Base-by-base conservation (phyloP, 345 rosid genomes). In the Adansonia digitata region DNA sequence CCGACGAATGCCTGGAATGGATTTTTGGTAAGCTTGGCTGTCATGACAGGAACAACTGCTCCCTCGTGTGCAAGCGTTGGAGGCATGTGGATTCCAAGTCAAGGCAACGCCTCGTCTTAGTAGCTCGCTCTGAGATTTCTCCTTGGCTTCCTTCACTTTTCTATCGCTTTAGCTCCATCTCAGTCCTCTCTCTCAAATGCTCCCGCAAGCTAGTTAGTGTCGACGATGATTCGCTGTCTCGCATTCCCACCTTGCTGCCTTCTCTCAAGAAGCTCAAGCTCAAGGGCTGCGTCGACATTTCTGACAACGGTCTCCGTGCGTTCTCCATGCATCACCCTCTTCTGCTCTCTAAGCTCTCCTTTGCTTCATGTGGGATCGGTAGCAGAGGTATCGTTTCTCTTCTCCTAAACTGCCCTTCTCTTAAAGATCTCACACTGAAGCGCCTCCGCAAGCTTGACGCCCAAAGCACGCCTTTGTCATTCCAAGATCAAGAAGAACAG, bases 161-260 rank as follows among this genome's bases (percentile, higher is more conserved):
- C 35, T 61, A 75, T 73, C 85, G 89, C 40, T 86, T 86, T 72
- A 71, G 61, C 56, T 74, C 85, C 20, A 71, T 86, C 67, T 71
- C 84, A 6, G 72, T 68, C 24, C 85, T 86, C 61, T 80, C 87
- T 48, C 85, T 86, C 34, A 86, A 80, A 79, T 82, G 87, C 80
- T 82, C 85, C 55, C 81, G 89, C 39, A 86, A 82, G 79, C 78
- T 75, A 53, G 69, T 63, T 37, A 82, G 85, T 79, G 67, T 86
- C 39, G 81, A 65, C 48, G 82, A 86, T 55, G 31, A 55, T 4
- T 55, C 80, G 8, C 73, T 84, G 27, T 56, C 78, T 29, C 53
- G 35, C 51, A 56, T 85, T 40, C 77, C 84, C 8, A 2, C 72
- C 17, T 27, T 74, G 5, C 83, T 81, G 37, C 66, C 59, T 51